Percentiles rank a stretch among this genome's conserved stretches.
Evolutionary conservation across 768 basidiomycete species (phyloP).

Genomic region (Auricularia cornea): DNA sequence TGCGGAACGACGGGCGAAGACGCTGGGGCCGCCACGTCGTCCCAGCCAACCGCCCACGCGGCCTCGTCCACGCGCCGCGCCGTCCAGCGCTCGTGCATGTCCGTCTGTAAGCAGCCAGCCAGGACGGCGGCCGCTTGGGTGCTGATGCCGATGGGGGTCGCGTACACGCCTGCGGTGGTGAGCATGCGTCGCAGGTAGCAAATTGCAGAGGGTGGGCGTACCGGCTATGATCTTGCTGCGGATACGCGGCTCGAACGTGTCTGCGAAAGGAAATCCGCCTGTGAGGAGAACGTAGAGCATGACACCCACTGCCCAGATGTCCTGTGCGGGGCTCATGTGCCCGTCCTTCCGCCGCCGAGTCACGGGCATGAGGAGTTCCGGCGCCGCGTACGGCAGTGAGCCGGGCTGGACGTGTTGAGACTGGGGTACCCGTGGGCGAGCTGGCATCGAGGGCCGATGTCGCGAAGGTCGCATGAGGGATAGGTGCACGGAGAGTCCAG

Average conservation of each 20-base stretch:
- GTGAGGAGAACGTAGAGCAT: constrained; percentile 80
- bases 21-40: constrained; percentile 12
- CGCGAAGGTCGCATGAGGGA: constrained; percentile 33
- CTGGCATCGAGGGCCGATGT: constrained; percentile 4
- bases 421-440: constrained; percentile 19
- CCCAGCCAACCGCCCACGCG: constrained; percentile 75
- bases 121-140: constrained; percentile 62
- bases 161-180: constrained; percentile 46
- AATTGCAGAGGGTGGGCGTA: constrained; percentile 25
- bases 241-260: constrained; percentile 84
- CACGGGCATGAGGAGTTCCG: constrained; percentile 71
- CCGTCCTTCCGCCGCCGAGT: constrained; percentile 18
- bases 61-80: constrained; percentile 71
- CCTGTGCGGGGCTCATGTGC: constrained; percentile 58
- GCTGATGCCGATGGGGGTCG: constrained; percentile 47
- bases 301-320: constrained; percentile 94
- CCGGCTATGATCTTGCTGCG: constrained; percentile 89
- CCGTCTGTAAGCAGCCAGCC: constrained; percentile 68
- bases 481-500: constrained; percentile 22
- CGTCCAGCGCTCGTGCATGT: constrained; percentile 61
- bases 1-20: not conserved
- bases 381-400: constrained; percentile 84
- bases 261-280: constrained; percentile 78
- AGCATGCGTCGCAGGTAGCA: constrained; percentile 11
- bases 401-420: constrained; percentile 58